Evolutionary conservation across 306 rosid species (phyloP).

Genomic region (Ormosia semicastrata): DNA sequence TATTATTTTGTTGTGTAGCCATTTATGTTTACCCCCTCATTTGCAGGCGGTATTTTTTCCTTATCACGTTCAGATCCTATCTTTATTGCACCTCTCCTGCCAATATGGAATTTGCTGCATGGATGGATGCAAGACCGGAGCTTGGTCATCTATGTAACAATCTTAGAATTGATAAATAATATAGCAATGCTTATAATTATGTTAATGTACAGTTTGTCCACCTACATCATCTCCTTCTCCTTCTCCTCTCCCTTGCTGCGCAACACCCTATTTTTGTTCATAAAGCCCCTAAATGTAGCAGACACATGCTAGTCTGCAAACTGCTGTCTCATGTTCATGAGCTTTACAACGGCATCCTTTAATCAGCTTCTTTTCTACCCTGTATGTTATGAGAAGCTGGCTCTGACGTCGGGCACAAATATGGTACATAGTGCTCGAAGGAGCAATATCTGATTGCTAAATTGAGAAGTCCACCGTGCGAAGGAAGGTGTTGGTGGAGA

Average conservation of each 20-base stretch:
- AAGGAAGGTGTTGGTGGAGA: constrained; percentile 4
- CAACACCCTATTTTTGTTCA: neutral
- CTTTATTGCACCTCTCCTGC: constrained; percentile 60
- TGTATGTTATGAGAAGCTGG: constrained; percentile 22
- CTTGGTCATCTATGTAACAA: constrained; percentile 86
- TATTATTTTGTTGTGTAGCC: constrained; percentile 11
- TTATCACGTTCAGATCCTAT: constrained; percentile 84
- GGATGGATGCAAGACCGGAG: constrained; percentile 94
- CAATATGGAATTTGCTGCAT: constrained; percentile 46
- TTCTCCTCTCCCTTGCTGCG: neutral
- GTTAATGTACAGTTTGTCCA: constrained; percentile 37
- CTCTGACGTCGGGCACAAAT: neutral
- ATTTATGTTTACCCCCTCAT: neutral
- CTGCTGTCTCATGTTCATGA: neutral
- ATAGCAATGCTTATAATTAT: constrained; percentile 20
- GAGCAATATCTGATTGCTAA: constrained; percentile 19
- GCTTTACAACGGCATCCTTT: neutral
- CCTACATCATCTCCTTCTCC: constrained; percentile 1
- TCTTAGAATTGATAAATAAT: constrained; percentile 73
- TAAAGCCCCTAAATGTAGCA: neutral
- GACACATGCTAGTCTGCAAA: neutral
- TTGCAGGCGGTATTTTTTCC: constrained; percentile 86
- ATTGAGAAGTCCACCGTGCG: neutral
- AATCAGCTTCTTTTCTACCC: neutral
- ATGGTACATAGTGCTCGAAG: neutral